Percentiles rank a stretch among this genome's conserved stretches.
These are phyloP conservation scores for Euphorbia corollata DNA, from an alignment of 441 rosid species.

Conservation along the genomic window DNA sequence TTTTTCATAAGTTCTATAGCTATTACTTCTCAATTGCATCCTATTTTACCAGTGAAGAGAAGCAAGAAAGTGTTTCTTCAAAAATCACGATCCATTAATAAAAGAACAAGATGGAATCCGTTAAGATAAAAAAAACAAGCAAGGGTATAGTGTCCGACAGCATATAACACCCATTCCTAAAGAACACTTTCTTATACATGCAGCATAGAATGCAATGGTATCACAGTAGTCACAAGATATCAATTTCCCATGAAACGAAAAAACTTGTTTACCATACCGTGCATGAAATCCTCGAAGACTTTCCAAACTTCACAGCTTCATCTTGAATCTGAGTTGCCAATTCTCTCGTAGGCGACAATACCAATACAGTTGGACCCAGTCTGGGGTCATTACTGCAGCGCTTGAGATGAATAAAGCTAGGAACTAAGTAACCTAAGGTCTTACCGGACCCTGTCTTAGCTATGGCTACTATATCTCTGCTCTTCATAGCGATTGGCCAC, in stretches of 20 bases:
- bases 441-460: conserved; percentile 99
- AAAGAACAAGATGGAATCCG: neutral
- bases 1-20: neutral
- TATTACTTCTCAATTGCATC: neutral
- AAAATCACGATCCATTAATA: neutral
- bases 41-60: neutral
- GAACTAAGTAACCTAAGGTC: conserved; percentile 90
- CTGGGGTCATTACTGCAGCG: conserved; percentile 52
- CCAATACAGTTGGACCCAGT: conserved; percentile 90
- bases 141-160: neutral
- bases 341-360: conserved; percentile 96
- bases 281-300: conserved; percentile 79
- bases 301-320: conserved; percentile 91
- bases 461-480: conserved; percentile 91
- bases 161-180: neutral
- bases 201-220: neutral
- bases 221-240: neutral
- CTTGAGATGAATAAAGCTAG: conserved; percentile 79
- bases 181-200: neutral
- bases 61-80: neutral
- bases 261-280: conserved; percentile 42
- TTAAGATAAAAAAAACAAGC: neutral
- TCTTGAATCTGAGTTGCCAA: conserved; percentile 94
- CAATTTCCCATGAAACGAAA: neutral
- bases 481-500: conserved; percentile 91